Conservation (phyloP, 2,329 filamentous ascomycete species). For the Sporothrix mexicana region DNA sequence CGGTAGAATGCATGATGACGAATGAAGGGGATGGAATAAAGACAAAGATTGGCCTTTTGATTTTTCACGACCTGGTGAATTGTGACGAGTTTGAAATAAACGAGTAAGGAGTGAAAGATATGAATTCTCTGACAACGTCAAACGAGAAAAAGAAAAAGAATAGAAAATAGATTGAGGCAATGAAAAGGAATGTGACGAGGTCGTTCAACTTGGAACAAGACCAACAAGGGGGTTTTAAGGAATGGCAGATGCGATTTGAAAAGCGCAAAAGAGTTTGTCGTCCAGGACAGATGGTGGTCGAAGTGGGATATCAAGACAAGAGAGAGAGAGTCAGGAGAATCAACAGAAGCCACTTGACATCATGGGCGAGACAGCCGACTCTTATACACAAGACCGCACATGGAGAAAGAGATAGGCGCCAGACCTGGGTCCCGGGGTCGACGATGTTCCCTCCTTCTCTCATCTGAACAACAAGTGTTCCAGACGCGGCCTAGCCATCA, state of each 20-base stretch:
- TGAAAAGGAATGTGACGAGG: slow-evolving; percentile 19
- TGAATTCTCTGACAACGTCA: not conserved
- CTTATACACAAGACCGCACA: slow-evolving; percentile 16
- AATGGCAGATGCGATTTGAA: not conserved
- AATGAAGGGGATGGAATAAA: not conserved
- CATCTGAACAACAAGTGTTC: slow-evolving; percentile 1
- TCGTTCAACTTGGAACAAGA: slow-evolving; percentile 19
- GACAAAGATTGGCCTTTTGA: not conserved
- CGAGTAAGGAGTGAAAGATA: not conserved
- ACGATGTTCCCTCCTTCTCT: slow-evolving; percentile 19
- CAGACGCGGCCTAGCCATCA: not conserved
- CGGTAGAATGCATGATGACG: slow-evolving; percentile 28
- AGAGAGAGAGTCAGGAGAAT: not conserved
- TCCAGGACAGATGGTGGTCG: slow-evolving; percentile 25
- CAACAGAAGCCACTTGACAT: slow-evolving; percentile 16
- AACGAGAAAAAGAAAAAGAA: slow-evolving; percentile 11
- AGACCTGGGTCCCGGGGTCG: slow-evolving; percentile 14
- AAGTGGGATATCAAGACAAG: not conserved
- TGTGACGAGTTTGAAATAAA: not conserved
- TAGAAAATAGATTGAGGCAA: not conserved
- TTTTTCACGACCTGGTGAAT: slow-evolving; percentile 19
- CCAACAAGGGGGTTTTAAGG: not conserved
- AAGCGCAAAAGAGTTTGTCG: slow-evolving; percentile 9
- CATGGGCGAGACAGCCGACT: slow-evolving; percentile 19
- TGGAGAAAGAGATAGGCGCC: slow-evolving; percentile 21